phyloP scores from a whole-genome alignment of 2,329 filamentous ascomycete species.

The Fusarium duplospermum region DNA sequence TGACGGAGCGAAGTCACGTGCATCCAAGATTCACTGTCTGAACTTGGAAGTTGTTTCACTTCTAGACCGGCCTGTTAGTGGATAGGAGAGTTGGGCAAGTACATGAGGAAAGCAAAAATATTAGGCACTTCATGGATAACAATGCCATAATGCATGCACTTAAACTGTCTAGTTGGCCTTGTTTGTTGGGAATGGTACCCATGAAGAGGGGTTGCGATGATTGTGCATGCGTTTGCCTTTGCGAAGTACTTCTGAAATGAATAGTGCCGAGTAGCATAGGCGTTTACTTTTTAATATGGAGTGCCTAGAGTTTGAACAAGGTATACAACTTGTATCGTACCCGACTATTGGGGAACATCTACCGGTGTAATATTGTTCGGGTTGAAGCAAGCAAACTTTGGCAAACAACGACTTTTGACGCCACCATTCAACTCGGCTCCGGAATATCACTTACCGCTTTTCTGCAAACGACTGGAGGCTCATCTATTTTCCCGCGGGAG shows the following conservation, averaged over 20 bases:
- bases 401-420: not conserved
- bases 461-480: not conserved
- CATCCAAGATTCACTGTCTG: not conserved
- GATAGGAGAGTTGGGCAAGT: not conserved
- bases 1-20: conserved; percentile 34
- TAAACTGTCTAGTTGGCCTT: not conserved
- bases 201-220: not conserved
- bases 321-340: not conserved
- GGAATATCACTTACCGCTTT: conserved; percentile 1
- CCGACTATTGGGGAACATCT: not conserved
- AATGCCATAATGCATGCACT: too few relatives aligned
- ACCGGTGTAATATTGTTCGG: not conserved
- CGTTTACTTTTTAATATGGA: not conserved
- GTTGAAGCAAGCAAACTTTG: not conserved
- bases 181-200: not conserved
- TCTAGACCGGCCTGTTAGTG: not conserved
- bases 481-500: not conserved
- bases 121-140: not conserved
- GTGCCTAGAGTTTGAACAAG: not conserved
- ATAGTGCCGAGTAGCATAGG: not conserved
- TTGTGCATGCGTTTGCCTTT: not conserved
- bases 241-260: not conserved
- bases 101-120: not conserved
- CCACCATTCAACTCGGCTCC: not conserved
- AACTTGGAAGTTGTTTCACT: not conserved